Conservation (phyloP, 2,329 filamentous ascomycete species). For the Didymella exigua region DNA sequence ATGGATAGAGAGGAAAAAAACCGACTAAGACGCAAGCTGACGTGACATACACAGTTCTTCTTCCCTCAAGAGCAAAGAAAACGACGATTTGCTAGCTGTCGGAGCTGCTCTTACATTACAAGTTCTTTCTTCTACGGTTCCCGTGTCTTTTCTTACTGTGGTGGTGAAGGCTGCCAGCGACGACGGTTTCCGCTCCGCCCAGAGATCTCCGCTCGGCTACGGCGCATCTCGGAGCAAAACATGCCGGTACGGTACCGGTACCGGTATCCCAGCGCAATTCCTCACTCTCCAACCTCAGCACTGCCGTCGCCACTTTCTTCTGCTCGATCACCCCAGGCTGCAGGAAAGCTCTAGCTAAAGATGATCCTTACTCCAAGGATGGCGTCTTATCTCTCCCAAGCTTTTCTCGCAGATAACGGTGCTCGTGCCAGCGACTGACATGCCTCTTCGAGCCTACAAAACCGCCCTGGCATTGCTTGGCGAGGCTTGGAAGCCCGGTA, state of each 20-base stretch:
- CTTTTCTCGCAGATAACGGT: not conserved
- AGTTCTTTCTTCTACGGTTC: no score
- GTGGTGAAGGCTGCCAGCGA: not conserved
- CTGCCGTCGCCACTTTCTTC: not conserved
- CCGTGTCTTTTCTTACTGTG: not conserved
- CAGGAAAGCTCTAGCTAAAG: not conserved
- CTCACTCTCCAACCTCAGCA: not conserved
- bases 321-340: not conserved
- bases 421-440: constrained; percentile 5
- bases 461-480: constrained; percentile 18
- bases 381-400: constrained; percentile 15
- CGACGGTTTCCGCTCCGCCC: not conserved
- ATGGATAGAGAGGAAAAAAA: no score
- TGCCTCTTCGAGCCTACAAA: constrained; percentile 13
- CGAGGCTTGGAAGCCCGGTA: constrained; percentile 12
- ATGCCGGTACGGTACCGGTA: no score
- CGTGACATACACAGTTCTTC: no score
- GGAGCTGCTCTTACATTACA: no score
- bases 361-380: constrained; percentile 4
- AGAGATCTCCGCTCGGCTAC: not conserved
- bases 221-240: not conserved
- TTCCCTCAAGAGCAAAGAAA: not conserved
- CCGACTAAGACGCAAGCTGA: no score
- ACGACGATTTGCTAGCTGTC: not conserved
- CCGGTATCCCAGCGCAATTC: not conserved